Conservation (phyloP, 2,329 filamentous ascomycete genomes). For the Neurospora sp. region DNA sequence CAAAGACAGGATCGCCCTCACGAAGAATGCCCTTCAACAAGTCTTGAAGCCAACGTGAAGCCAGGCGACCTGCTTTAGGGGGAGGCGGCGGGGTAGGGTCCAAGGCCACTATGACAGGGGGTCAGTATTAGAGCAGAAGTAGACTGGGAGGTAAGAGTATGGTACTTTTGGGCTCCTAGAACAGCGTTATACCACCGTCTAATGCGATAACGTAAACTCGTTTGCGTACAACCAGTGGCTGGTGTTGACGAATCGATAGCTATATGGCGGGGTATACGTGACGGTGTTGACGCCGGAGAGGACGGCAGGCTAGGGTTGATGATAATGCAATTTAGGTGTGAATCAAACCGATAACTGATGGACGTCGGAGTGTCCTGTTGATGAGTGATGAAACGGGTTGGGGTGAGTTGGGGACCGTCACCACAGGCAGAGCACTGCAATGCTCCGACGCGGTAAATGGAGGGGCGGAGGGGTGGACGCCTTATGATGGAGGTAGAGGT, state of each 20-base stretch:
- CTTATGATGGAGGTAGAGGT: not conserved
- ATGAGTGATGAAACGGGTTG: not conserved
- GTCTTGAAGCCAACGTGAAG: slow-evolving; percentile 14
- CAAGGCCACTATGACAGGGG: not conserved
- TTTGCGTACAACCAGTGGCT: not conserved
- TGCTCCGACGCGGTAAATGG: not conserved
- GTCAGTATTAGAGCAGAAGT: not conserved
- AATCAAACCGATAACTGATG: not conserved
- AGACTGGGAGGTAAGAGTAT: not conserved
- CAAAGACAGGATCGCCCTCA: not conserved
- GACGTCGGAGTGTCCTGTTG: not conserved
- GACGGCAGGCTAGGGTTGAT: not conserved
- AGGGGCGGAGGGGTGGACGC: not conserved
- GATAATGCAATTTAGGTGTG: not conserved
- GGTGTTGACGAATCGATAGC: not conserved
- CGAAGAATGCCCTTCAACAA: slow-evolving; percentile 9
- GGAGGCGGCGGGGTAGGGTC: not conserved
- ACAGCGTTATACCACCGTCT: not conserved
- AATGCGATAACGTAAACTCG: not conserved
- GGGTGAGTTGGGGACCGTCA: not conserved
- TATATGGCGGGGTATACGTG: not conserved
- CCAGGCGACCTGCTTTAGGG: slow-evolving; percentile 6
- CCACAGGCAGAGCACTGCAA: not conserved
- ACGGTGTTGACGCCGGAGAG: not conserved
- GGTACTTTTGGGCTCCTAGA: not conserved